phyloP scores from a whole-genome alignment of 768 basidiomycete genomes.

The Tylopilus vinaceipallidus region DNA sequence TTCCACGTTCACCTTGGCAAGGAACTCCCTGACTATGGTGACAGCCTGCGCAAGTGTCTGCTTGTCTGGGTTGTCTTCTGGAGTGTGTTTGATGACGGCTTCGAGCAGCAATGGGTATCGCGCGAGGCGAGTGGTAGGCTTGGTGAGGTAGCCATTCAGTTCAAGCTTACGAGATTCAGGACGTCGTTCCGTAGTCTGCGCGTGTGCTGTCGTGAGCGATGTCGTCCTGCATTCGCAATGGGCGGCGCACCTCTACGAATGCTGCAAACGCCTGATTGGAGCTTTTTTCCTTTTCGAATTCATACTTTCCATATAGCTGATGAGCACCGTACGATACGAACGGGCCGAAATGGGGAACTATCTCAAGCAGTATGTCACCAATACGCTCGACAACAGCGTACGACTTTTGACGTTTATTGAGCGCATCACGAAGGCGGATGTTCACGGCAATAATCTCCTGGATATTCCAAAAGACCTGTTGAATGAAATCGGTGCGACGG shows the following conservation, averaged over 20 bases:
- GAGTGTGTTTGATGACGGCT: constrained; percentile 89
- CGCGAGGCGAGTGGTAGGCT: constrained; percentile 96
- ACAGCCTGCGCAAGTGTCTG: constrained; percentile 72
- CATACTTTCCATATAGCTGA: constrained; percentile 97
- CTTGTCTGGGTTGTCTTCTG: constrained; percentile 89
- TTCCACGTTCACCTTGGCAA: constrained; percentile 87
- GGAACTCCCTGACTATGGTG: constrained; percentile 72
- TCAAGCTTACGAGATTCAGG: constrained; percentile 97
- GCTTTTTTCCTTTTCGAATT: constrained; percentile 98
- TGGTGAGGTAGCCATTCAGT: constrained; percentile 95
- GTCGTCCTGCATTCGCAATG: not conserved
- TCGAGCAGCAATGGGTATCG: constrained; percentile 92
- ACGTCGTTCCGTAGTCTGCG: constrained; percentile 81
- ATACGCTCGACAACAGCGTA: constrained; percentile 91
- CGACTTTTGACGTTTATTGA: constrained; percentile 93
- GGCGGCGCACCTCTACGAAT: constrained; percentile 80
- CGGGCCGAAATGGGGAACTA: constrained; percentile 83
- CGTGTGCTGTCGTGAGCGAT: not conserved
- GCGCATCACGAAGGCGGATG: constrained; percentile 84
- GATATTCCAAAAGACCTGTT: constrained; percentile 98
- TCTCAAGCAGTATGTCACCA: constrained; percentile 86
- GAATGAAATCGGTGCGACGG: constrained; percentile 80
- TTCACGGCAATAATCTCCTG: constrained; percentile 92
- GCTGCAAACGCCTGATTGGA: constrained; percentile 88
- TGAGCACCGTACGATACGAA: constrained; percentile 96